These are phyloP conservation scores for Yamadazyma paraphyllophila DNA, from an alignment of 805 yeast species.

Conservation along the genomic window DNA sequence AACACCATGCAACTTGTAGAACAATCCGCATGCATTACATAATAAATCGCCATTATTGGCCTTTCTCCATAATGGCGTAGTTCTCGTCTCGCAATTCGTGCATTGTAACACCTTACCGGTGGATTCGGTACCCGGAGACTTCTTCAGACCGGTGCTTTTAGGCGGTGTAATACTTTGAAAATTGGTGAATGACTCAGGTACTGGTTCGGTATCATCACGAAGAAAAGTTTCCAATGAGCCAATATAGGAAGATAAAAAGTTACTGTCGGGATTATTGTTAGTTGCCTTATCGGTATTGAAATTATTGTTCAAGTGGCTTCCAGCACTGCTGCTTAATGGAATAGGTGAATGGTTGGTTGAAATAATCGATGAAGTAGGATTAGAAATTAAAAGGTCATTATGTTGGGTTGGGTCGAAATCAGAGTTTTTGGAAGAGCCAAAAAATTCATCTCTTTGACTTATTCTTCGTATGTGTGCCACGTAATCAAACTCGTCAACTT, in stretches of 20 bases:
- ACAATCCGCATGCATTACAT: conserved; percentile 47
- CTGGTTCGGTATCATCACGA: conserved; percentile 23
- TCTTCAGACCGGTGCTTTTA: conserved; percentile 12
- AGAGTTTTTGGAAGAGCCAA: background rate
- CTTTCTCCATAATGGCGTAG: conserved; percentile 47
- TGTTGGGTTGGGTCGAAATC: background rate
- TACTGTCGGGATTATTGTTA: conserved; percentile 8
- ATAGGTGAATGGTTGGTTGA: conserved; percentile 1
- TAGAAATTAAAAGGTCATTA: background rate
- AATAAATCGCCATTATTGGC: conserved; percentile 41
- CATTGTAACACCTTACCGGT: conserved; percentile 31
- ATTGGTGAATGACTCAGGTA: conserved; percentile 1
- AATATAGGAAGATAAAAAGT: conserved; percentile 37
- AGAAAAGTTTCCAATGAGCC: conserved; percentile 37
- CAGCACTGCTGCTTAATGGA: background rate
- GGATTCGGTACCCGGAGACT: conserved; percentile 10
- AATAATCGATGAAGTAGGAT: background rate
- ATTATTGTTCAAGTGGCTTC: background rate
- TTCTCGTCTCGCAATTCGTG: conserved; percentile 42
- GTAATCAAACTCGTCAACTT: conserved; percentile 42
- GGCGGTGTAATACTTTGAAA: conserved; percentile 16
- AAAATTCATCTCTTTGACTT: conserved; percentile 33
- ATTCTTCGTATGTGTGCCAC: conserved; percentile 44
- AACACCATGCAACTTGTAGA: conserved; percentile 45
- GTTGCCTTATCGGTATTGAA: conserved; percentile 1